A percentile compares a stretch with the other conserved stretches of the same genome.
phyloP scores from a whole-genome alignment of 2,329 filamentous ascomycete species.

The Penicillium sp. region DNA sequence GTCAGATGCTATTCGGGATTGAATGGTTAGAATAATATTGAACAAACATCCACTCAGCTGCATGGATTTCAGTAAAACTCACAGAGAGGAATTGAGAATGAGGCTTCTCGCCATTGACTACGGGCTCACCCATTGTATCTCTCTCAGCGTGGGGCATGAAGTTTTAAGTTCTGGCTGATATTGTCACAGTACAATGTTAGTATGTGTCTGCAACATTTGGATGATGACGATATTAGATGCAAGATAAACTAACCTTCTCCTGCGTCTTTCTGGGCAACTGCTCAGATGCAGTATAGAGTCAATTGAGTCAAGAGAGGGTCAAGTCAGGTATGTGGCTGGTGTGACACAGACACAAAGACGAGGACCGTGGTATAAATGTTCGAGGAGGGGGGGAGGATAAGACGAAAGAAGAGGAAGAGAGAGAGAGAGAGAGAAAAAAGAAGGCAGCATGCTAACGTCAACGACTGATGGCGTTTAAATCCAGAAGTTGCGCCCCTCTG shows the following conservation, averaged over 20 bases:
- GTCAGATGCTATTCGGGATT: conserved; percentile 63
- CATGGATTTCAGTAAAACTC: conserved; percentile 21
- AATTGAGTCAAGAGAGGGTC: not conserved
- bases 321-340: too few relatives aligned
- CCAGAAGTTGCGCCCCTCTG: not conserved
- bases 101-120: conserved; percentile 49
- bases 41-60: not conserved
- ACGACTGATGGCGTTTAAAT: conserved; percentile 2
- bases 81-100: conserved; percentile 46
- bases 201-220: not conserved
- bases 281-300: not conserved
- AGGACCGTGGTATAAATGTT: not conserved
- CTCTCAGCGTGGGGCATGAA: conserved; percentile 49
- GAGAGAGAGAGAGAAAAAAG: not conserved
- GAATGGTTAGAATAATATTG: not conserved
- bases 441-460: not conserved
- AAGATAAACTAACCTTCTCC: not conserved
- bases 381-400: not conserved
- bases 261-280: not conserved
- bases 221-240: too few relatives aligned
- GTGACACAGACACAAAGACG: not conserved
- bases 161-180: conserved; percentile 9
- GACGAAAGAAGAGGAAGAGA: not conserved
- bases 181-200: not conserved
- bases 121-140: conserved; percentile 43